Conservation (phyloP, 305 asterid species). For the Solanum hybrid region DNA sequence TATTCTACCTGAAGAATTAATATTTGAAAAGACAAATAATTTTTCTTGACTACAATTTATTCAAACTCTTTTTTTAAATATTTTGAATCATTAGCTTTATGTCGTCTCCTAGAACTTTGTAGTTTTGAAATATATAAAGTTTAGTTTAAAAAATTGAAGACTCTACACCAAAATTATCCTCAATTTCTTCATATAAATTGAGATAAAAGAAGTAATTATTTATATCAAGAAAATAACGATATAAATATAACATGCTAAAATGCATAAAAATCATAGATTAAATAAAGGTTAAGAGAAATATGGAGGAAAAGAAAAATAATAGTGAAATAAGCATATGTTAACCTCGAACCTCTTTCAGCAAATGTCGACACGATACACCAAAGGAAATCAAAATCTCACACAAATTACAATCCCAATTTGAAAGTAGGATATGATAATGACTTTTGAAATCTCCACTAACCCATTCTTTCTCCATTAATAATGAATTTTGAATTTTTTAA, state of each 20-base stretch:
- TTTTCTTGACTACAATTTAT: background rate
- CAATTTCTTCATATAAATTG: background rate
- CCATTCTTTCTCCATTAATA: background rate
- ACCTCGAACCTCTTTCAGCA: background rate
- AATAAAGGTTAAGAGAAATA: background rate
- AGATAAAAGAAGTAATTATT: background rate
- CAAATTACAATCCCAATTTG: background rate
- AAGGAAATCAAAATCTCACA: background rate
- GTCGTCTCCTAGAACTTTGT: background rate
- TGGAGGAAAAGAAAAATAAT: background rate
- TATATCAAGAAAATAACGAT: background rate
- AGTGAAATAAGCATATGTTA: background rate
- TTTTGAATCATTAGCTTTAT: background rate
- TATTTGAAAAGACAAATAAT: background rate
- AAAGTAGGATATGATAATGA: background rate
- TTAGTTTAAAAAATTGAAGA: background rate
- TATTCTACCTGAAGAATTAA: too few species aligned
- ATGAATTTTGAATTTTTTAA: background rate
- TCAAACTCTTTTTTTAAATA: background rate
- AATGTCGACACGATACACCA: background rate
- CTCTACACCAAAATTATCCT: background rate
- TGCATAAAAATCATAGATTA: background rate
- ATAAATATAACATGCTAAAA: background rate
- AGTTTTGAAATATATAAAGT: background rate
- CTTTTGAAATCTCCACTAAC: background rate